Evolutionary conservation across 2,329 filamentous ascomycete genomes (phyloP).

Genomic region (Colletotrichum eremochloae): DNA sequence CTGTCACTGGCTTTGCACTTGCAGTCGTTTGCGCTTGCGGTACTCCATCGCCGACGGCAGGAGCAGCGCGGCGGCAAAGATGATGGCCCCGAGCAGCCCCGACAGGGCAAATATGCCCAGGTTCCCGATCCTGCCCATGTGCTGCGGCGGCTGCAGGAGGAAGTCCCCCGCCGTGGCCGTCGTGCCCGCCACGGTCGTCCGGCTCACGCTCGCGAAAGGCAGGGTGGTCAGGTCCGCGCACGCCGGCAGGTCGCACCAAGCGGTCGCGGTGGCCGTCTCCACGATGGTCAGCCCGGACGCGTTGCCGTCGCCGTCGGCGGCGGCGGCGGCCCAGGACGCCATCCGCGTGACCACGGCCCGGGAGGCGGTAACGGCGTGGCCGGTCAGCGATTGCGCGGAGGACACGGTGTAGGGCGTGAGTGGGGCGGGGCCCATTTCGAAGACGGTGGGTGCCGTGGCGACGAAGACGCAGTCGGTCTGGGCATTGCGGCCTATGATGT

Average conservation of each 20-base stretch:
- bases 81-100: constrained; percentile 1
- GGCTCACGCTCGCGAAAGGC: neutral
- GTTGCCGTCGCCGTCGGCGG: too few species aligned
- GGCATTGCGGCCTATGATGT: neutral
- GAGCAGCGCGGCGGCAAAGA: constrained; percentile 5
- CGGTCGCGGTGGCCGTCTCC: neutral
- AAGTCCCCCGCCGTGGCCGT: neutral
- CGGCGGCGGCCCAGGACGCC: neutral
- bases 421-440: neutral
- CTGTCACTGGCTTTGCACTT: neutral
- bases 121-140: constrained; percentile 19
- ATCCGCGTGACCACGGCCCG: neutral
- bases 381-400: neutral
- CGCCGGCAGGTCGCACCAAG: neutral
- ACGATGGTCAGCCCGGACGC: neutral
- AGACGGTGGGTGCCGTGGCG: neutral
- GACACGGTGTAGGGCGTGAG: neutral
- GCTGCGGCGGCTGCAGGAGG: constrained; percentile 10
- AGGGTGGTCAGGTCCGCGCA: neutral
- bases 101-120: constrained; percentile 18
- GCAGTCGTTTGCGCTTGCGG: neutral
- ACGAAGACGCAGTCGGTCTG: neutral
- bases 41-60: neutral
- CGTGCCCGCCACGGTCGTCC: neutral
- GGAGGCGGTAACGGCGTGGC: constrained; percentile 5